These are phyloP conservation scores for Dalechampia spathulata DNA, from an alignment of 441 rosid genomes.

Conservation along the genomic window DNA sequence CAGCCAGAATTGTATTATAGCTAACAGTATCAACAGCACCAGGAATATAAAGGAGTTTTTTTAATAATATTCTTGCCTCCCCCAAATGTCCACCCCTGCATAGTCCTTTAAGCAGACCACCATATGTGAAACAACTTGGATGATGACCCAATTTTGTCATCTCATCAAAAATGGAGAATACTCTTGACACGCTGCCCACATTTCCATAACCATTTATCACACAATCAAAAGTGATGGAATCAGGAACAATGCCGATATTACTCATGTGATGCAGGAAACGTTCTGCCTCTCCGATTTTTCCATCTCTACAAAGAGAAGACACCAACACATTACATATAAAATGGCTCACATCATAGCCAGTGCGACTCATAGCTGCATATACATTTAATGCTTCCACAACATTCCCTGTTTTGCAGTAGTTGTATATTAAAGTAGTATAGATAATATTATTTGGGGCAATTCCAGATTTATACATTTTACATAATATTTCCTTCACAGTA, in stretches of 20 bases:
- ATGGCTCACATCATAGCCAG: conserved; percentile 37
- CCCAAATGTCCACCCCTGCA: conserved; percentile 58
- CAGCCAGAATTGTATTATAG: conserved; percentile 67
- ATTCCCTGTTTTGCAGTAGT: conserved; percentile 45
- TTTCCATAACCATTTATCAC: conserved; percentile 58
- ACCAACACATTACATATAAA: conserved; percentile 51
- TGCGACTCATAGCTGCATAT: conserved; percentile 46
- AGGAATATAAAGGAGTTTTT: conserved; percentile 43
- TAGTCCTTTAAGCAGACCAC: conserved; percentile 73
- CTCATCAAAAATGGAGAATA: conserved; percentile 65
- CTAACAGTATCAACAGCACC: conserved; percentile 50
- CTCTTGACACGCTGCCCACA: conserved; percentile 49
- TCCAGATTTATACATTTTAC: conserved; percentile 62
- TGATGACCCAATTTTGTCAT: conserved; percentile 56
- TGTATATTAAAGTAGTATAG: conserved; percentile 52
- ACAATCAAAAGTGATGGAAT: conserved; percentile 53
- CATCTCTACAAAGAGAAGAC: conserved; percentile 57
- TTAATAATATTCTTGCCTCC: conserved; percentile 58
- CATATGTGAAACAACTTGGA: conserved; percentile 61
- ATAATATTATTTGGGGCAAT: conserved; percentile 48
- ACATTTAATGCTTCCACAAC: conserved; percentile 52
- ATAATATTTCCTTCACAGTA: conserved; percentile 46
- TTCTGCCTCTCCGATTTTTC: conserved; percentile 64
- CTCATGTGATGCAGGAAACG: conserved; percentile 51
- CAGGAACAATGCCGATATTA: conserved; percentile 36